Conservation (phyloP, 257 asterid species). For the Plantago ovata region DNA sequence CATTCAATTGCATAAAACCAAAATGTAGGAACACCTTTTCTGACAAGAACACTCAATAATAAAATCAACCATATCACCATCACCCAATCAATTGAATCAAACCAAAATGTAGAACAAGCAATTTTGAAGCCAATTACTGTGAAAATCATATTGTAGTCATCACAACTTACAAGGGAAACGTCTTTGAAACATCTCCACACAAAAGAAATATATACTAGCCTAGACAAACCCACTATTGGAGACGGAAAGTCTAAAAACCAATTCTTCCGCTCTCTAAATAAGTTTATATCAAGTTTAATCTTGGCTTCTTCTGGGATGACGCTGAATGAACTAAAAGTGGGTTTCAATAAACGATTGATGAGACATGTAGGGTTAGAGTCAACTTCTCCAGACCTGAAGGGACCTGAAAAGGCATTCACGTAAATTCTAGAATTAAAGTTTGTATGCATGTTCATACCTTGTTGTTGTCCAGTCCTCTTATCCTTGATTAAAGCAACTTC, state of each 20-base stretch:
- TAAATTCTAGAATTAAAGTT: conserved; percentile 6
- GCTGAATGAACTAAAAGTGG: conserved; percentile 52
- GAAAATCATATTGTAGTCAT: conserved; percentile 24
- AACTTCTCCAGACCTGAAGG: conserved; percentile 69
- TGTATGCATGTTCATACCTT: conserved; percentile 60
- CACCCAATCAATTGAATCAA: conserved; percentile 20
- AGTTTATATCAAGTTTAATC: conserved; percentile 38
- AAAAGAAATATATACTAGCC: conserved; percentile 21
- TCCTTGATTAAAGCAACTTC: conserved; percentile 95
- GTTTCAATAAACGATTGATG: conserved; percentile 56
- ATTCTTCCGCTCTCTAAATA: conserved; percentile 19
- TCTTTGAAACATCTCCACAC: conserved; percentile 20
- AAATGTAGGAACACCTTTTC: conserved; percentile 7
- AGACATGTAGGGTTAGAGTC: conserved; percentile 53
- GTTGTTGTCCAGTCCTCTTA: conserved; percentile 92
- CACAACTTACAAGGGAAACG: conserved; percentile 25
- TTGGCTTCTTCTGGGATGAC: conserved; percentile 62
- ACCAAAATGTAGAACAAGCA: background rate
- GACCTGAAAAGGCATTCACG: conserved; percentile 72
- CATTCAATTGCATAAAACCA: conserved; percentile 20
- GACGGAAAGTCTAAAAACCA: conserved; percentile 23
- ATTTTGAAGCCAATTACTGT: conserved; percentile 24
- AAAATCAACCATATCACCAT: conserved; percentile 19
- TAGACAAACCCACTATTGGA: conserved; percentile 28
- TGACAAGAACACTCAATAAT: conserved; percentile 13